Evolutionary conservation across 768 basidiomycete species (phyloP), one percentile per base, ranked within the genome.

Genomic region (Cystobasidium tubakii): DNA sequence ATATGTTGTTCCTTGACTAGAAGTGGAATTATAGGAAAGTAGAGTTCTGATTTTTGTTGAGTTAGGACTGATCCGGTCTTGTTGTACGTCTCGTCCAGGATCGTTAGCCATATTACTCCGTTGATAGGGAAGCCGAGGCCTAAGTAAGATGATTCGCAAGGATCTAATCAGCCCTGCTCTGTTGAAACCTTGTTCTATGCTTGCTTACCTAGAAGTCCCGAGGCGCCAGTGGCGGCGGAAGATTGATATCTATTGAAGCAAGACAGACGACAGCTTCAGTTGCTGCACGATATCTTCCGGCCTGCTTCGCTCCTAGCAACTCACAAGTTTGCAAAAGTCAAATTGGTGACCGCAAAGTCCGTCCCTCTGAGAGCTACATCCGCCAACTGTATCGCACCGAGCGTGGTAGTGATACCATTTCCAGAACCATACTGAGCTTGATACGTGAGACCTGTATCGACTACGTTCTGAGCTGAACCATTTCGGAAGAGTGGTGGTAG

Each of bases 71-170:
- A 9, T 27, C 66, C 50, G 9, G 42, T 69, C 29, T 19, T 6
- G 31, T 54, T 46, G 46, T 25, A 46, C 21, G 36, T 29, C 21
- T 23, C 27, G 23, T 44, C 46, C 46, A 69, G 39, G 10, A 50
- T 53, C 19, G 39, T 53, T 7, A 69, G 23, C 66, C 66, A 69
- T 2, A 69, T 53, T 7, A 54, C 27, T 34, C 66, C 66, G 27
- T 69, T 50, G 31, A 71, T 34, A 3, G 69, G 69, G 69, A 71
- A 71, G 50, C 69, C 69, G 54, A 71, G 55, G 21, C 57, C 57
- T 60, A 25, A n/a, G n/a, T n/a, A 2, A 27, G 23, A 29, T 29
- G 21, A 27, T 12, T 34, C 57, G 27, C 27, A 27, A 54, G n/a
- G 53, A n/a, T 10, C 27, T 6, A n/a, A 6, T 19, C 6, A 19